phyloP scores from a whole-genome alignment of 371 early-diverging fungal genomes.

The Mucor velutinosus region DNA sequence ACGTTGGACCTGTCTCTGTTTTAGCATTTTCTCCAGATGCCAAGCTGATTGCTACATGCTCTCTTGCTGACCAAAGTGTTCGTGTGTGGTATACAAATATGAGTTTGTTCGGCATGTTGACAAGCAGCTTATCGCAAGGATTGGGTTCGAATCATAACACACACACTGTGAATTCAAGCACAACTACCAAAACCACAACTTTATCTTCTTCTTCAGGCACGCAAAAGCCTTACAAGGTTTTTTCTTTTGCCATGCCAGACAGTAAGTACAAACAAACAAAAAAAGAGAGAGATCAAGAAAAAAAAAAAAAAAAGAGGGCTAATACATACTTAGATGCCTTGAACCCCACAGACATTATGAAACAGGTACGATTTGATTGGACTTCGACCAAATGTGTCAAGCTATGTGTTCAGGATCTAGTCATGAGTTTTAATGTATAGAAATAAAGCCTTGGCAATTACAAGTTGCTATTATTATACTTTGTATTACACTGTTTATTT shows the following conservation, averaged over 20 bases:
- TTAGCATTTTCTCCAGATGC: conserved; percentile 83
- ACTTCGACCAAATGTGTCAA: conserved; percentile 64
- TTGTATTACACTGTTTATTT: not conserved
- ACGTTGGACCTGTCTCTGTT: conserved; percentile 65
- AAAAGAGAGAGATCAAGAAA: conserved; percentile 1
- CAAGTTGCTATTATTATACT: not conserved
- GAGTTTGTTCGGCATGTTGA: conserved; percentile 75
- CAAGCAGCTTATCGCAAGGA: conserved; percentile 51
- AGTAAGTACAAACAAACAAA: conserved; percentile 17
- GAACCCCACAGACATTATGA: conserved; percentile 46
- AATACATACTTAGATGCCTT: conserved; percentile 26
- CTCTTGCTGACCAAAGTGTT: conserved; percentile 69
- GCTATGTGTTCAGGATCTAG: conserved; percentile 54
- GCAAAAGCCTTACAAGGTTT: conserved; percentile 60
- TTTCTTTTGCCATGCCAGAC: conserved; percentile 69
- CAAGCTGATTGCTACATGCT: conserved; percentile 76
- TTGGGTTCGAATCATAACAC: conserved; percentile 20
- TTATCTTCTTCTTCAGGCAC: conserved; percentile 14
- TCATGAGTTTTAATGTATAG: conserved; percentile 68
- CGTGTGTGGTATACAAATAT: conserved; percentile 77
- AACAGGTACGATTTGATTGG: conserved; percentile 73
- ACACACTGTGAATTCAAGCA: not conserved
- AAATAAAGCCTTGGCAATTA: not conserved
- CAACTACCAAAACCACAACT: conserved; percentile 14
- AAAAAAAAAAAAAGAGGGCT: not conserved